Evolutionary conservation across 2,329 filamentous ascomycete genomes (phyloP), one percentile per base, ranked within the genome.

Genomic region (Ascochyta fabae): DNA sequence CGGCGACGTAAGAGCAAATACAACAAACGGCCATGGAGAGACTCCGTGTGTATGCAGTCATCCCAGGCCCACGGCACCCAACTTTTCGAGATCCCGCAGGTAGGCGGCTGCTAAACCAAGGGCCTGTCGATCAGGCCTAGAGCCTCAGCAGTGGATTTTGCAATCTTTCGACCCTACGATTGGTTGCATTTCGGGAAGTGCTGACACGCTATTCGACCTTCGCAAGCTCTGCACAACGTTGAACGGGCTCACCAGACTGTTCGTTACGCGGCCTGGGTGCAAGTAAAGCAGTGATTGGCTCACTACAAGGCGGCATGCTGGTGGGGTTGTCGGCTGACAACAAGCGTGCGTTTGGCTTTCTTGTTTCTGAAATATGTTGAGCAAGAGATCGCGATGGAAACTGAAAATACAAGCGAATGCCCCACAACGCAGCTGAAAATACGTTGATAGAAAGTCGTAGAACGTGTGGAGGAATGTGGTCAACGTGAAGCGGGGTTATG

Each of bases 1-100:
- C 19, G 48, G 46, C 35, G 48, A 19, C 19, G 19, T 19, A 51
- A 33, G 42, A 43, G 36, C 47, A 43, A 39, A 42, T 23, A 22
- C 41, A 36, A 41, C 31, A 50, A 50, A 42, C 41, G 42, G 29
- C 31, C 26, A 51, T 47, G 53, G 42, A 56, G 47, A 26, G 24
- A 34, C 47, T 56, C 53, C 53, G 53, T 31, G 53, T 36, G 35
- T 43, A 51, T 46, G 41, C 41, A 34, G 38, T 51, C 48, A 47
- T 48, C 22, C 53, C 53, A 56, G 43, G 33, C 36, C 47, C 38
- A 47, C 33, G 53, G 53, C 42, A 46, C 47, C 46, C 46, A 50
- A 24, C 47, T 35, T 33, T 41, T 34, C 43, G 47, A 56, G 53
- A 56, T 56, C 53, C 53, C 53, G 53, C 53, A 51, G 53, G 53